Conservation (phyloP, 108 stramenopile genomes). For the Schizochytrium sp. region DNA sequence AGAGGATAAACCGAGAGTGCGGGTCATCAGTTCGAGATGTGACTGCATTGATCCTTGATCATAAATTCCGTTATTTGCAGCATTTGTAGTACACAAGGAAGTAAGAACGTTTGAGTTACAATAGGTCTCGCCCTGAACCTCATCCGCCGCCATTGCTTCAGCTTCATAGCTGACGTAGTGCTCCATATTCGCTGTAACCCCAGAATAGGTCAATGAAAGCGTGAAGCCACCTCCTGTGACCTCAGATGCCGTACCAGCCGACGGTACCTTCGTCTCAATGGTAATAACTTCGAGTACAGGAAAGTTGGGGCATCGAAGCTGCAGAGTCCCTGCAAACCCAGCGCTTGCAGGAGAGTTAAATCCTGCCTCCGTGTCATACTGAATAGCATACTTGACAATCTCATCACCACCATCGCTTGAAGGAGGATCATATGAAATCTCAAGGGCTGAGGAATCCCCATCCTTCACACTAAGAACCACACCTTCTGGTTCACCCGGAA, state of each 20-base stretch:
- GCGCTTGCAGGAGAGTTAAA: conserved; percentile 67
- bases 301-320: conserved; percentile 79
- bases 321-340: conserved; percentile 80
- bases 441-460: conserved; percentile 77
- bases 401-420: conserved; percentile 79
- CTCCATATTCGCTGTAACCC: neutral
- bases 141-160: conserved; percentile 58
- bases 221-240: neutral
- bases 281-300: conserved; percentile 60
- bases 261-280: neutral
- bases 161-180: neutral
- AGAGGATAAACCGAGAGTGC: conserved; percentile 66
- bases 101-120: conserved; percentile 63
- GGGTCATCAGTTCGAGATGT: conserved; percentile 77
- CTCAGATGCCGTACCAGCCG: too few species aligned
- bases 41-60: conserved; percentile 82
- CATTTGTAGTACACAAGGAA: neutral
- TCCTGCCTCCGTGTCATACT: conserved; percentile 81
- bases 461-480: conserved; percentile 78
- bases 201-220: conserved; percentile 2
- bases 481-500: conserved; percentile 76
- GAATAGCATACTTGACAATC: conserved; percentile 81
- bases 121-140: conserved; percentile 62
- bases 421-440: conserved; percentile 77
- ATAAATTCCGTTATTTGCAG: neutral